Percentiles rank a stretch among this genome's conserved stretches.
Conservation (phyloP, 768 basidiomycete genomes). For the Clathrus columnatus region DNA sequence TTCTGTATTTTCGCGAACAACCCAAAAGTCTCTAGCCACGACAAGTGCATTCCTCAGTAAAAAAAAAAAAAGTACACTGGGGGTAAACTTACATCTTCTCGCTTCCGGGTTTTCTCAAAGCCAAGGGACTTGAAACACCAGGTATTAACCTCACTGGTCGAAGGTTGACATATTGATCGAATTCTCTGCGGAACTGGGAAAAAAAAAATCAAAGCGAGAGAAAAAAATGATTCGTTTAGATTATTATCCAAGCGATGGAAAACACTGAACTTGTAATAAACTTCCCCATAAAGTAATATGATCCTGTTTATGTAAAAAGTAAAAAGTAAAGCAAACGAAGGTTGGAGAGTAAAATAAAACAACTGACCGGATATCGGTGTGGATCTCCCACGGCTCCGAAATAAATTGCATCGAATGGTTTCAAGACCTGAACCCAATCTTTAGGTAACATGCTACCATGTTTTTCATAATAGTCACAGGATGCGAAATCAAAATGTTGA, state of each 20-base stretch:
- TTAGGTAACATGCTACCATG: conserved; percentile 40
- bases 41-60: not conserved
- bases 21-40: conserved; percentile 40
- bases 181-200: conserved; percentile 41
- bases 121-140: conserved; percentile 39
- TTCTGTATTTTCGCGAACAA: conserved; percentile 49
- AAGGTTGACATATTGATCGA: conserved; percentile 43
- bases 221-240: not conserved
- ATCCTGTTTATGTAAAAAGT: no score
- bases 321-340: no score
- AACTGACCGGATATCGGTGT: not conserved
- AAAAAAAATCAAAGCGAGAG: conserved; percentile 20
- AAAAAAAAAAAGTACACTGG: not conserved
- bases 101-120: conserved; percentile 30
- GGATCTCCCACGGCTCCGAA: conserved; percentile 44
- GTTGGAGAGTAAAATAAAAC: not conserved
- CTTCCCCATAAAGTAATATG: conserved; percentile 48
- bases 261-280: conserved; percentile 5
- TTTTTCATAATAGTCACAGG: conserved; percentile 34
- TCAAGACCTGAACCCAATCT: conserved; percentile 31
- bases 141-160: conserved; percentile 41
- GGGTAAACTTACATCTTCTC: conserved; percentile 6
- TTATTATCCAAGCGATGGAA: not conserved
- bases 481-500: conserved; percentile 39
- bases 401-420: conserved; percentile 37